Percentiles rank a stretch among this genome's conserved stretches.
Evolutionary conservation across 371 early-diverging fungal species (phyloP).

Genomic region (Mortierella sp.): DNA sequence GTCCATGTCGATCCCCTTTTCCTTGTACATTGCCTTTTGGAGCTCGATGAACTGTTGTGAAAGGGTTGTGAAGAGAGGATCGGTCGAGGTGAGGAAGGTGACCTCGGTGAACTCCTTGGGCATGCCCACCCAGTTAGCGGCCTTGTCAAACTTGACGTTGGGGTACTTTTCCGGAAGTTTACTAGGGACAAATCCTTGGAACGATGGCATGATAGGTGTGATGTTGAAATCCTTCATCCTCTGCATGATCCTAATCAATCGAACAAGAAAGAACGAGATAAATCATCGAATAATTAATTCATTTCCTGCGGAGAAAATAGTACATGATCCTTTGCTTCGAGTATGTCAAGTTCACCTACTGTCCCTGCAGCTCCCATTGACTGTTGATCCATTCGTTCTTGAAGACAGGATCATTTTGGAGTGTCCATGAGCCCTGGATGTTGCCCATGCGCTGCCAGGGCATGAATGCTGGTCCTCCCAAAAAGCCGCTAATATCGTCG

Average conservation of each 20-base stretch:
- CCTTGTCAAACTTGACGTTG: conserved; percentile 15
- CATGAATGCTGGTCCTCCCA: conserved; percentile 44
- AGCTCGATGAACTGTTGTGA: conserved; percentile 33
- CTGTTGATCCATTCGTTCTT: conserved; percentile 51
- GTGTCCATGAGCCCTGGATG: conserved; percentile 44
- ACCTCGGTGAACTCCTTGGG: conserved; percentile 17
- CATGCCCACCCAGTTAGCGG: conserved; percentile 31
- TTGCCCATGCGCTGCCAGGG: conserved; percentile 59
- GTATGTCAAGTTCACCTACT: conserved; percentile 23
- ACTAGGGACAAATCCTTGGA: conserved; percentile 54
- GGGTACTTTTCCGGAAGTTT: conserved; percentile 22
- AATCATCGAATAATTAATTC: too few relatives aligned
- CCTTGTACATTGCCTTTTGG: conserved; percentile 31
- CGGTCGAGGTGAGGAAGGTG: conserved; percentile 37
- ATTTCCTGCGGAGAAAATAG: too few relatives aligned
- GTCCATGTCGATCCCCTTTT: conserved; percentile 4
- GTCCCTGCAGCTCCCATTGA: conserved; percentile 52
- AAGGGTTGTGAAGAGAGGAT: conserved; percentile 31
- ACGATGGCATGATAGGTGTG: conserved; percentile 45
- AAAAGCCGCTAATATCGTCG: conserved; percentile 36
- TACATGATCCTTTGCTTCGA: background rate
- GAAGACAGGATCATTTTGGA: conserved; percentile 20
- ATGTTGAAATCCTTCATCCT: conserved; percentile 50
- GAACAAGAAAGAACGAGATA: too few relatives aligned
- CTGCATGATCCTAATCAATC: conserved; percentile 26